Evolutionary conservation across 768 basidiomycete genomes (phyloP).

Genomic region (Hericium erinaceus): DNA sequence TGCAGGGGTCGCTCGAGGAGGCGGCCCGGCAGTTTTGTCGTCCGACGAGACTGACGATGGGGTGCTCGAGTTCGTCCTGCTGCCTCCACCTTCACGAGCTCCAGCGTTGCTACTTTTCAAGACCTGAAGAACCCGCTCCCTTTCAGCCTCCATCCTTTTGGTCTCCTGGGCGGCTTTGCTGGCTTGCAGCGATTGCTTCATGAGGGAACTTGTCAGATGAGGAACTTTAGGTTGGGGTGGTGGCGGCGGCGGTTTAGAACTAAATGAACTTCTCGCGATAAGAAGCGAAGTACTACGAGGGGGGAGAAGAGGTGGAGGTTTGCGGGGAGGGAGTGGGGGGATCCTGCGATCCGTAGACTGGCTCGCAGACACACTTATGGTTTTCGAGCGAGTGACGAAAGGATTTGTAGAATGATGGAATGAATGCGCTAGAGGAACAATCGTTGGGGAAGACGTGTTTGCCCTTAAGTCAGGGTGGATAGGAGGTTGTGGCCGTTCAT

Average conservation of each 20-base stretch:
- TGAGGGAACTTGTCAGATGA: constrained; percentile 56
- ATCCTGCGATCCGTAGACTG: constrained; percentile 5
- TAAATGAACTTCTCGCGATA: neutral
- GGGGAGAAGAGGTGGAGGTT: constrained; percentile 11
- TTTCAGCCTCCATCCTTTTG: constrained; percentile 57
- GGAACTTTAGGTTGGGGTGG: constrained; percentile 17
- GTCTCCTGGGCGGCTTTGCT: constrained; percentile 61
- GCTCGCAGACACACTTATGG: neutral
- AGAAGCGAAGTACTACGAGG: constrained; percentile 1
- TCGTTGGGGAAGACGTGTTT: constrained; percentile 7
- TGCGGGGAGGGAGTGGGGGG: constrained; percentile 14
- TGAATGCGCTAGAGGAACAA: constrained; percentile 3
- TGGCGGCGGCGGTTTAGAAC: constrained; percentile 12
- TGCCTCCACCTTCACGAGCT: neutral
- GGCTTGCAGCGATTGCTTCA: constrained; percentile 66
- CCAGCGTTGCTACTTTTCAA: constrained; percentile 48
- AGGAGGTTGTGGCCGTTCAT: constrained; percentile 10
- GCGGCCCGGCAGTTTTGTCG: constrained; percentile 13
- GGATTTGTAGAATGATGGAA: constrained; percentile 14
- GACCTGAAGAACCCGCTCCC: constrained; percentile 63
- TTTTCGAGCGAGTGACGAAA: constrained; percentile 10
- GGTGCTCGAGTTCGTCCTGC: constrained; percentile 2
- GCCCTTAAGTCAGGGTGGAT: constrained; percentile 10
- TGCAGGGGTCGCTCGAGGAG: constrained; percentile 21
- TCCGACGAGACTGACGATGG: constrained; percentile 6